Percentiles rank a stretch among this genome's conserved stretches.
Conservation (phyloP, 2,329 filamentous ascomycete genomes). For the Aspergillus sp. region DNA sequence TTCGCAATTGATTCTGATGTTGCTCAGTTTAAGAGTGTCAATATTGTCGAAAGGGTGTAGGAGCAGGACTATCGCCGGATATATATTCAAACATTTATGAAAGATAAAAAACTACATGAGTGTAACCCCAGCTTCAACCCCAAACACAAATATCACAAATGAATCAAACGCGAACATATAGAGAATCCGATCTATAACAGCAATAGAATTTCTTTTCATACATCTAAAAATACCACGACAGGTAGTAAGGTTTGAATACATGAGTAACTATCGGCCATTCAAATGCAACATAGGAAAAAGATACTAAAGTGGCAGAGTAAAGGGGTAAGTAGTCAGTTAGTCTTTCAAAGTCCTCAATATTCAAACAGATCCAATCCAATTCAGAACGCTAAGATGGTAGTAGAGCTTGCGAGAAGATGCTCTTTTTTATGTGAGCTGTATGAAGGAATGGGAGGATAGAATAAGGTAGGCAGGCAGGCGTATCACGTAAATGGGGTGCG, state of each 20-base stretch:
- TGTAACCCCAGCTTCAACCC: not conserved
- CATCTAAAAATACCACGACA: not conserved
- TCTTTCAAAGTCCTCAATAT: not conserved
- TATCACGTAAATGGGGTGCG: not conserved
- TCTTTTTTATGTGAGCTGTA: not conserved
- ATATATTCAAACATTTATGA: too few relatives aligned
- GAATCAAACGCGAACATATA: not conserved
- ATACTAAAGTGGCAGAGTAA: not conserved
- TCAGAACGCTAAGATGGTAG: not conserved
- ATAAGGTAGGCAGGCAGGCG: not conserved
- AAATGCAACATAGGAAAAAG: not conserved
- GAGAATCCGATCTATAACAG: not conserved
- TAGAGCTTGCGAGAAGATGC: not conserved
- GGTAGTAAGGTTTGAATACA: not conserved
- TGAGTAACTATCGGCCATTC: not conserved
- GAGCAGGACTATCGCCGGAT: too few relatives aligned
- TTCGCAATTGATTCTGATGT: too few relatives aligned
- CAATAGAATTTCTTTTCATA: not conserved
- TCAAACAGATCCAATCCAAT: not conserved
- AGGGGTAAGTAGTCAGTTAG: not conserved
- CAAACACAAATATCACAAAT: not conserved
- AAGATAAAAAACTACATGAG: too few relatives aligned
- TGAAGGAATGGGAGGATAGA: not conserved
- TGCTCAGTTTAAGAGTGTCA: too few relatives aligned
- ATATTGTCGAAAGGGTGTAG: too few relatives aligned